These are phyloP conservation scores for Trichoderma sp. DNA, from an alignment of 2,329 filamentous ascomycete species.

Conservation along the genomic window DNA sequence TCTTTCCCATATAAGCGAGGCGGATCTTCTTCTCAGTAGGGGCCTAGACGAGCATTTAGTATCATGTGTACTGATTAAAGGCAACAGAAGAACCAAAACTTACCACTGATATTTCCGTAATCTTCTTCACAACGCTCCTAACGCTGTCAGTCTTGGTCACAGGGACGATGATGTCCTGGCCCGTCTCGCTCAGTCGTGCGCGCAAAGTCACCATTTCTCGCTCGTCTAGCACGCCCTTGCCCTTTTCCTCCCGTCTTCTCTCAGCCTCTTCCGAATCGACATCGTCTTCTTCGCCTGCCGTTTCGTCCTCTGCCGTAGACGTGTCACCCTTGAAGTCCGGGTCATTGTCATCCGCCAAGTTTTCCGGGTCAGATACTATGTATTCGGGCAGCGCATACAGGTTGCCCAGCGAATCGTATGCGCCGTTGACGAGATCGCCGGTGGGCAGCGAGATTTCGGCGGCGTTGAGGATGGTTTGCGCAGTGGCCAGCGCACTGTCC, in stretches of 20 bases:
- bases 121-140: conserved; percentile 61
- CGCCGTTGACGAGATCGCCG: conserved; percentile 71
- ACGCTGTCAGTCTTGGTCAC: conserved; percentile 67
- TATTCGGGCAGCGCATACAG: conserved; percentile 71
- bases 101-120: conserved; percentile 68
- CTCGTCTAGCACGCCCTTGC: conserved; percentile 58
- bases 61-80: too few species aligned
- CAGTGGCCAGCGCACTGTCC: conserved; percentile 59
- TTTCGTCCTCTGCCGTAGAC: conserved; percentile 46
- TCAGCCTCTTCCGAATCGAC: conserved; percentile 41
- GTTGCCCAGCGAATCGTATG: conserved; percentile 71
- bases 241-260: conserved; percentile 59
- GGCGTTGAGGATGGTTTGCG: conserved; percentile 80
- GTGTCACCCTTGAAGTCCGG: conserved; percentile 39
- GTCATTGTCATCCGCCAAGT: conserved; percentile 47
- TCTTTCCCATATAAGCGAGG: conserved; percentile 79
- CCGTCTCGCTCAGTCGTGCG: conserved; percentile 68
- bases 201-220: conserved; percentile 61
- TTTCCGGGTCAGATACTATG: conserved; percentile 69
- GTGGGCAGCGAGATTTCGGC: conserved; percentile 76
- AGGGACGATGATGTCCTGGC: conserved; percentile 63
- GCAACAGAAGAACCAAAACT: conserved; percentile 37
- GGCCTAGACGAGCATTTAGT: conserved; percentile 51
- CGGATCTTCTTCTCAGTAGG: conserved; percentile 62
- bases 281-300: conserved; percentile 44